Conservation (phyloP, 345 rosid genomes). For the Eucalyptus pumila region DNA sequence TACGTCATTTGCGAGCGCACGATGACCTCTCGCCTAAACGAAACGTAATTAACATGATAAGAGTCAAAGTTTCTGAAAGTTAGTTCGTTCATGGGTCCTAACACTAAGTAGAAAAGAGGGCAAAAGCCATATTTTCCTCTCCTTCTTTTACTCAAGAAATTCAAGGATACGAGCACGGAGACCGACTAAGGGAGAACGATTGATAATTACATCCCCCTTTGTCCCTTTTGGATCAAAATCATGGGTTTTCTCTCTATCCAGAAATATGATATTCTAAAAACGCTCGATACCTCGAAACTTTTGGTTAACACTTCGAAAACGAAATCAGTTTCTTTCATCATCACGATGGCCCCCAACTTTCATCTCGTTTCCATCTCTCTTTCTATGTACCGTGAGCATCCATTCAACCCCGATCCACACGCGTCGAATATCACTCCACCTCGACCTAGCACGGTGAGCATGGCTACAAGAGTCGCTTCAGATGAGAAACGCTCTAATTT, state of each 20-base stretch:
- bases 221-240: background rate
- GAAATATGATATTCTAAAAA: background rate
- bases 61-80: background rate
- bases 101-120: background rate
- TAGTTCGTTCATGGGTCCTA: background rate
- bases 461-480: background rate
- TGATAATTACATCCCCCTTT: background rate
- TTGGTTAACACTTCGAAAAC: background rate
- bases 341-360: background rate
- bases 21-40: background rate
- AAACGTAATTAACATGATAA: background rate
- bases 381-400: background rate
- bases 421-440: background rate
- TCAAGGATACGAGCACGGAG: background rate
- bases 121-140: background rate
- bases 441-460: background rate
- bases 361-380: background rate
- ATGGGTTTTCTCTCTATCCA: background rate
- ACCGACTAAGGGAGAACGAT: background rate
- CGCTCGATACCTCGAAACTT: background rate
- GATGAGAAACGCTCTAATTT: background rate
- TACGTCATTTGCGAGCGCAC: background rate
- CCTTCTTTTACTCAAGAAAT: background rate
- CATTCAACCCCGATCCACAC: background rate
- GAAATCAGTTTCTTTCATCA: background rate